Conservation (phyloP, 768 basidiomycete species). For the Naganishia antarctica region DNA sequence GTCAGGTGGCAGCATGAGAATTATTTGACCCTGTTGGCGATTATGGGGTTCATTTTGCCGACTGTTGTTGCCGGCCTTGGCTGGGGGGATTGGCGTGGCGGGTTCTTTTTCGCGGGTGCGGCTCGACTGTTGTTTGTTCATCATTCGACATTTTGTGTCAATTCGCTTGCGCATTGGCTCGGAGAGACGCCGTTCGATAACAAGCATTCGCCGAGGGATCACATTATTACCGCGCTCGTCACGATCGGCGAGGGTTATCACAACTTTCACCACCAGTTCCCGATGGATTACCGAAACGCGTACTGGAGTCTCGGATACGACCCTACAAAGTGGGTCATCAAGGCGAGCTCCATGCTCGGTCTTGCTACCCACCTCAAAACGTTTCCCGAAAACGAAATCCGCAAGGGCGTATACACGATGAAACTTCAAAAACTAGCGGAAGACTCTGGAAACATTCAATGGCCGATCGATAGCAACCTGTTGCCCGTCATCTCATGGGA, state of each 20-base stretch:
- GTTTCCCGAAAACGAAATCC: slow-evolving; percentile 84
- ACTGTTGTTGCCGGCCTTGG: slow-evolving; percentile 69
- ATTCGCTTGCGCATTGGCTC: slow-evolving; percentile 94
- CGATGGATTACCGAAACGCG: slow-evolving; percentile 94
- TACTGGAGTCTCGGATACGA: slow-evolving; percentile 93
- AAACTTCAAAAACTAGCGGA: slow-evolving; percentile 77
- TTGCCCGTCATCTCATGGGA: slow-evolving; percentile 83
- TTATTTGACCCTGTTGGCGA: slow-evolving; percentile 66
- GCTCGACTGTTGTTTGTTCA: slow-evolving; percentile 77
- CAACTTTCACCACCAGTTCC: slow-evolving; percentile 98
- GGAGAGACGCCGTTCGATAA: slow-evolving; percentile 89
- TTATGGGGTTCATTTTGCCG: slow-evolving; percentile 69
- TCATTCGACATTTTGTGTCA: slow-evolving; percentile 94
- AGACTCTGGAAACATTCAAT: slow-evolving; percentile 68
- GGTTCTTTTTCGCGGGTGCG: slow-evolving; percentile 77
- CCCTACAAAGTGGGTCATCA: slow-evolving; percentile 90
- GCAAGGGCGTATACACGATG: slow-evolving; percentile 91
- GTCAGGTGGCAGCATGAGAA: slow-evolving; percentile 82
- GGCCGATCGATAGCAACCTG: slow-evolving; percentile 72
- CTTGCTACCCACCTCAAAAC: slow-evolving; percentile 75
- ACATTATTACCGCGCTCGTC: slow-evolving; percentile 77
- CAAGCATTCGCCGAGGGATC: slow-evolving; percentile 88
- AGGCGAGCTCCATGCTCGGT: slow-evolving; percentile 58
- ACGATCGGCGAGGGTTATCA: slow-evolving; percentile 97
- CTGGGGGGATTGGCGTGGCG: slow-evolving; percentile 83